phyloP scores from a whole-genome alignment of 805 yeast genomes.

The Metschnikowia lunata region DNA sequence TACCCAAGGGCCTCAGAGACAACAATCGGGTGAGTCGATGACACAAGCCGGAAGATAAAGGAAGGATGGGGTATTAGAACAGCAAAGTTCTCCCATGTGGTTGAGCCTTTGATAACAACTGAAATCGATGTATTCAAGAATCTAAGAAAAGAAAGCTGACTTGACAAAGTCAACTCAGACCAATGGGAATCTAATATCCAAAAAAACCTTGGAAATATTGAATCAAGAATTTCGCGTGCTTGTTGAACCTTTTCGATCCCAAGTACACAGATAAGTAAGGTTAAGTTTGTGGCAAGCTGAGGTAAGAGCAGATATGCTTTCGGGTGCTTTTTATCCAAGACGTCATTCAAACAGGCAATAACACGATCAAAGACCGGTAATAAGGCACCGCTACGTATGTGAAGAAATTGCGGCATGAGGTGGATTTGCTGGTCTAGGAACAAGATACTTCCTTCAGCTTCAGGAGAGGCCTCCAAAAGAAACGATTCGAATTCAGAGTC shows the following conservation, averaged over 20 bases:
- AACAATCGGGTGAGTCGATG: slow-evolving; percentile 41
- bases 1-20: slow-evolving; percentile 46
- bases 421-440: neutral
- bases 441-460: neutral
- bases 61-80: slow-evolving; percentile 28
- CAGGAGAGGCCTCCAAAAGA: neutral
- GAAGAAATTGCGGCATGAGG: neutral
- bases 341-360: neutral
- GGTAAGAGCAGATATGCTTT: neutral
- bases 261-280: neutral
- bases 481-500: neutral
- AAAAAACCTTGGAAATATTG: neutral
- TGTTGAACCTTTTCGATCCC: neutral
- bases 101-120: neutral
- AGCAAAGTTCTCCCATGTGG: neutral
- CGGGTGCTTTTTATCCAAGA: neutral
- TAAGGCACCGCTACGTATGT: neutral
- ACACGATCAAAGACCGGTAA: neutral
- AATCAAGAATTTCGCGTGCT: slow-evolving; percentile 1
- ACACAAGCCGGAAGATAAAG: slow-evolving; percentile 33
- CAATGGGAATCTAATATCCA: neutral
- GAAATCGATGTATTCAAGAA: neutral
- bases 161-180: neutral
- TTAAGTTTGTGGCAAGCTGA: neutral
- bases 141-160: slow-evolving; percentile 2